phyloP scores from a whole-genome alignment of 1,139 yeast genomes.

The Geotrichum macrosporum region DNA sequence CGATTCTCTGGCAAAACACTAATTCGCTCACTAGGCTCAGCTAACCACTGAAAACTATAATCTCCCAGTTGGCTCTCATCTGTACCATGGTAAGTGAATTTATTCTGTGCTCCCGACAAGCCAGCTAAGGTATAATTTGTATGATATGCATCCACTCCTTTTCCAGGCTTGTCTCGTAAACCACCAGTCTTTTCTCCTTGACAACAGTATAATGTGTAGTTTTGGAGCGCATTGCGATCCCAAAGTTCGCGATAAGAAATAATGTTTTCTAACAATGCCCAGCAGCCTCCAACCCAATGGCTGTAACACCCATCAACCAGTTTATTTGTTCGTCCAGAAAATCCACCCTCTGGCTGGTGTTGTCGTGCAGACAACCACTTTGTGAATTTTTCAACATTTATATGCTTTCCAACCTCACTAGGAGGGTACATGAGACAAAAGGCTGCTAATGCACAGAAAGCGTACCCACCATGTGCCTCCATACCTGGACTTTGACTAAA shows the following conservation, averaged over 20 bases:
- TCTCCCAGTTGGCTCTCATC: conserved; percentile 30
- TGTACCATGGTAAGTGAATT: conserved; percentile 38
- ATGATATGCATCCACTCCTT: conserved; percentile 78
- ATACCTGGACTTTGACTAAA: conserved; percentile 74
- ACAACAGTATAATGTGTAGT: conserved; percentile 70
- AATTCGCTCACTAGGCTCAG: conserved; percentile 23
- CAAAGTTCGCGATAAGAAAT: conserved; percentile 37
- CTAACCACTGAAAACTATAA: conserved; percentile 33
- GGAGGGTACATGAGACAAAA: conserved; percentile 49
- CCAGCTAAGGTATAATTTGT: conserved; percentile 83
- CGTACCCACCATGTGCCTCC: conserved; percentile 97
- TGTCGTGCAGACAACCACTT: conserved; percentile 74
- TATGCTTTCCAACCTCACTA: conserved; percentile 30
- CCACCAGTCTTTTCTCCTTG: conserved; percentile 66
- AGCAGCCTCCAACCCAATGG: conserved; percentile 88
- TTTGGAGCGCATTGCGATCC: conserved; percentile 54
- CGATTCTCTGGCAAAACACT: conserved; percentile 27
- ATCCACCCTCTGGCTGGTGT: conserved; percentile 70
- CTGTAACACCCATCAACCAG: conserved; percentile 95
- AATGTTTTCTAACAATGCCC: conserved; percentile 58
- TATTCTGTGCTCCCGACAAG: conserved; percentile 60
- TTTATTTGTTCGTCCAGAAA: conserved; percentile 86
- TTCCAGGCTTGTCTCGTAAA: conserved; percentile 82
- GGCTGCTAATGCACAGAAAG: conserved; percentile 83
- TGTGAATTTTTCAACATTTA: conserved; percentile 32